phyloP scores from a whole-genome alignment of 768 basidiomycete species.

The Auricularia cornea region DNA sequence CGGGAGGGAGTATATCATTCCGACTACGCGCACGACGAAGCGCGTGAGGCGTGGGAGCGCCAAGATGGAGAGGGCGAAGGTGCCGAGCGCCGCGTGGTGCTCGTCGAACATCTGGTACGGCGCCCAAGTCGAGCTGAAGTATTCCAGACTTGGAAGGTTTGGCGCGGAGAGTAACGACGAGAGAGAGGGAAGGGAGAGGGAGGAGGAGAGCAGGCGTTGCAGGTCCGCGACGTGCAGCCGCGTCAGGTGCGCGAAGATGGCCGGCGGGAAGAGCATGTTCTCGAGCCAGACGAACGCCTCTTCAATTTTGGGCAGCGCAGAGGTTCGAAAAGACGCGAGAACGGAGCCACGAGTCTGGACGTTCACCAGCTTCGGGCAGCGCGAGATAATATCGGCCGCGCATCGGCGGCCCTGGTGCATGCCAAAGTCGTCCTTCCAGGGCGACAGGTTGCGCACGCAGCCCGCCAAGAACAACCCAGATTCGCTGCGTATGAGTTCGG shows the following conservation, averaged over 20 bases:
- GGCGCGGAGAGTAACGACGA: no score
- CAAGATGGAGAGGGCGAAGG: background rate
- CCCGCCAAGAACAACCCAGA: background rate
- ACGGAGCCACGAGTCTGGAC: background rate
- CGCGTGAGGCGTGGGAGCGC: background rate
- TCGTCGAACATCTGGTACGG: background rate
- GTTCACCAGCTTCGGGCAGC: background rate
- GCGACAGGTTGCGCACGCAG: background rate
- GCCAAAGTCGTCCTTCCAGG: background rate
- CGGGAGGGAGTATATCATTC: background rate
- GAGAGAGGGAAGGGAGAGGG: background rate
- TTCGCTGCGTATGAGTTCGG: background rate
- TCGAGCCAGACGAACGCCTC: background rate
- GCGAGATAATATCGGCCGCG: background rate
- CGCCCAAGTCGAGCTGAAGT: background rate
- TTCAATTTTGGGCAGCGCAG: background rate
- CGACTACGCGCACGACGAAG: background rate
- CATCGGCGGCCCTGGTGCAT: background rate
- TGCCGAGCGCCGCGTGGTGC: background rate
- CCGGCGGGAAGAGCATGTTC: background rate
- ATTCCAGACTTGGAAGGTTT: background rate
- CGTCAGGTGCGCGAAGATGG: background rate
- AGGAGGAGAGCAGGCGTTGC: background rate
- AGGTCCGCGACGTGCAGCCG: background rate
- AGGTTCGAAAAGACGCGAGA: background rate